These are phyloP conservation scores for Penicillium mononematosum DNA, from an alignment of 495 filamentous ascomycete species.

Conservation along the genomic window DNA sequence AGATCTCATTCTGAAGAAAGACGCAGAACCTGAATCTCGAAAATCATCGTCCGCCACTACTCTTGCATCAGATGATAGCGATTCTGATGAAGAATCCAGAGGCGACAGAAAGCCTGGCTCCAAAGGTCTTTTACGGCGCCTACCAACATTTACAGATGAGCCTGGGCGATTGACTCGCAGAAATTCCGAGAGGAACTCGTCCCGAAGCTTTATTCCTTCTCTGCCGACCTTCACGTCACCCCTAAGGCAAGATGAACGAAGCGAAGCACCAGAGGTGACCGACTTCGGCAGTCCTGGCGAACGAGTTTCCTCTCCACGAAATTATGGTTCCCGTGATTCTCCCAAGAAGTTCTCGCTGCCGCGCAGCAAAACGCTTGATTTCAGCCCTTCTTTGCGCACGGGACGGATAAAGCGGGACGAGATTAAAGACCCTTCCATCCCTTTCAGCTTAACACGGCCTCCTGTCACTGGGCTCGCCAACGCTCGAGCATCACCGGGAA, in stretches of 20 bases:
- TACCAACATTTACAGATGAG: conserved; percentile 39
- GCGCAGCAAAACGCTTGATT: conserved; percentile 29
- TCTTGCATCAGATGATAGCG: conserved; percentile 43
- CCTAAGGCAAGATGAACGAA: conserved; percentile 38
- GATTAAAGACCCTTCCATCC: conserved; percentile 33
- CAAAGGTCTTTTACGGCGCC: conserved; percentile 33
- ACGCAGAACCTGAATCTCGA: conserved; percentile 32
- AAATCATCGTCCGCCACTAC: conserved; percentile 42
- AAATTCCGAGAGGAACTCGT: conserved; percentile 33
- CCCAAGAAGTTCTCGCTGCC: conserved; percentile 13
- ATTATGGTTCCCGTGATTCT: conserved; percentile 13
- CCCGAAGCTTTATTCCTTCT: conserved; percentile 36
- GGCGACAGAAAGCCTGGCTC: conserved; percentile 32
- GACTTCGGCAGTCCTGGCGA: conserved; percentile 21
- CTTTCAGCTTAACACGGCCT: conserved; percentile 38
- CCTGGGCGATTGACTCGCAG: conserved; percentile 30
- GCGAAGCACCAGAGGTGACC: conserved; percentile 17
- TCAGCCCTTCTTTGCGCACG: conserved; percentile 30
- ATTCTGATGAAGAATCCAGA: conserved; percentile 41
- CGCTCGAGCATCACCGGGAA: conserved; percentile 38
- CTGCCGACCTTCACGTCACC: conserved; percentile 54
- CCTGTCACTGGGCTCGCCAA: conserved; percentile 50
- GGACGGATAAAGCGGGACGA: conserved; percentile 26
- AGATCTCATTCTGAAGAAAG: conserved; percentile 55
- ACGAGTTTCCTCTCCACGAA: conserved; percentile 9